A percentile compares a stretch with the other conserved stretches of the same genome.
phyloP scores from a whole-genome alignment of 805 yeast genomes.

The Starmerella apis region DNA sequence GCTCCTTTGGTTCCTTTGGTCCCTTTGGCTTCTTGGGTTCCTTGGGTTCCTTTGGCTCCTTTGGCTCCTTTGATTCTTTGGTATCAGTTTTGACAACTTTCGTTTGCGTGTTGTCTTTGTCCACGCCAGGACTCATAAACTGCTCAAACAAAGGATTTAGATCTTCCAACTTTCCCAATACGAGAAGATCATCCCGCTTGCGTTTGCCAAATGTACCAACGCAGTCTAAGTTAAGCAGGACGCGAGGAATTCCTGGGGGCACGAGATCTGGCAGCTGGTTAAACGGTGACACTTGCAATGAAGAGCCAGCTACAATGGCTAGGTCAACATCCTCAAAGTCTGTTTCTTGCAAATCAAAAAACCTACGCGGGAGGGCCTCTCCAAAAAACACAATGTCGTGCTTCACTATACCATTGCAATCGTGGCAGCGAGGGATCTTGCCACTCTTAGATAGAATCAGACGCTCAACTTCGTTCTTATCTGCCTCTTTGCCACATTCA shows the following conservation, averaged over 20 bases:
- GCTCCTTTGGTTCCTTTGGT: neutral
- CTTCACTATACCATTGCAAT: conserved; percentile 68
- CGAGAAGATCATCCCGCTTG: conserved; percentile 45
- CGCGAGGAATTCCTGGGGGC: conserved; percentile 40
- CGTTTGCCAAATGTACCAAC: conserved; percentile 63
- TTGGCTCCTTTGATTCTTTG: neutral
- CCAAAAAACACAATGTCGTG: conserved; percentile 96
- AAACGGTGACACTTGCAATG: conserved; percentile 82
- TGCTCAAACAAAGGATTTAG: conserved; percentile 8
- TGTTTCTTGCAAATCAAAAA: conserved; percentile 58
- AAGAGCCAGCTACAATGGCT: conserved; percentile 86
- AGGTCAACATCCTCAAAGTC: conserved; percentile 43
- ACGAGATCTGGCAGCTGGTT: conserved; percentile 70
- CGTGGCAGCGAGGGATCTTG: conserved; percentile 40
- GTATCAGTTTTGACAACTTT: neutral
- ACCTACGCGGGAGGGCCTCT: conserved; percentile 62
- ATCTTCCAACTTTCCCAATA: conserved; percentile 54
- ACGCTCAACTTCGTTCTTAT: conserved; percentile 26
- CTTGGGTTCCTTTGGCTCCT: neutral
- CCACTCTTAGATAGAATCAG: conserved; percentile 18
- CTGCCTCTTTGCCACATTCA: conserved; percentile 52
- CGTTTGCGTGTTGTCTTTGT: neutral
- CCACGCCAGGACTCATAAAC: neutral
- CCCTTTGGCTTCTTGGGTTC: neutral
- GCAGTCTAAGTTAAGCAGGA: conserved; percentile 59